A percentile compares a stretch with the other conserved stretches of the same genome.
Evolutionary conservation across 1,284 basidiomycete species (phyloP).

Genomic region (Cryptococcus neoformans): DNA sequence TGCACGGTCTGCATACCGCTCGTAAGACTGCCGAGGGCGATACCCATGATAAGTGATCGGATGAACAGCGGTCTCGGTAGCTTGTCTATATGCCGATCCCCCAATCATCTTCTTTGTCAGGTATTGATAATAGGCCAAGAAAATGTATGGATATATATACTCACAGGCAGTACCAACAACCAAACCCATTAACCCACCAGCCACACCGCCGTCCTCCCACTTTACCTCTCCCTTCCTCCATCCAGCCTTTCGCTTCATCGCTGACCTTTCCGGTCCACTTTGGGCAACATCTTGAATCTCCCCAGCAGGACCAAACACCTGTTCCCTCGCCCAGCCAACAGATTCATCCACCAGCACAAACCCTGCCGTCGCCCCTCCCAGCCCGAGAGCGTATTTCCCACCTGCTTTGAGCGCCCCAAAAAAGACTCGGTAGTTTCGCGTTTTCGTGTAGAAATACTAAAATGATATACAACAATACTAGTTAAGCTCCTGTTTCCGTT

Average conservation of each 20-base stretch:
- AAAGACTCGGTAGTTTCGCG: constrained; percentile 47
- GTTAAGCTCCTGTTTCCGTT: neutral
- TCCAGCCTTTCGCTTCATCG: constrained; percentile 16
- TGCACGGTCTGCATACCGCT: neutral
- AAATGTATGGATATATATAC: constrained; percentile 7
- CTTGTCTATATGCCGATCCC: neutral
- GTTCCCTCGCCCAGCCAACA: constrained; percentile 33
- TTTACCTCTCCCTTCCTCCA: constrained; percentile 33
- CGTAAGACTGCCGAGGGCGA: neutral
- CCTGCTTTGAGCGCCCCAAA: constrained; percentile 35
- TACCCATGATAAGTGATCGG: neutral
- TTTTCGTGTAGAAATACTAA: constrained; percentile 51
- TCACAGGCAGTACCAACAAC: constrained; percentile 35
- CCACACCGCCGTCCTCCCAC: constrained; percentile 41
- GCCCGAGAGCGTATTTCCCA: constrained; percentile 28
- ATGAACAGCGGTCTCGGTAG: neutral
- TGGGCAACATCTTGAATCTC: constrained; percentile 2
- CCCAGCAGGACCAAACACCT: constrained; percentile 9
- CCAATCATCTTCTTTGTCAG: neutral
- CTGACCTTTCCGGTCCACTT: neutral
- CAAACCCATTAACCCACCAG: constrained; percentile 35
- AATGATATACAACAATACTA: neutral
- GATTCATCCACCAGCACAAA: constrained; percentile 43
- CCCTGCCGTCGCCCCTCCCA: constrained; percentile 32
- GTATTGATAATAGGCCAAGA: neutral